Evolutionary conservation across 805 yeast species (phyloP).

Genomic region (Scheffersomyces ergatensis): DNA sequence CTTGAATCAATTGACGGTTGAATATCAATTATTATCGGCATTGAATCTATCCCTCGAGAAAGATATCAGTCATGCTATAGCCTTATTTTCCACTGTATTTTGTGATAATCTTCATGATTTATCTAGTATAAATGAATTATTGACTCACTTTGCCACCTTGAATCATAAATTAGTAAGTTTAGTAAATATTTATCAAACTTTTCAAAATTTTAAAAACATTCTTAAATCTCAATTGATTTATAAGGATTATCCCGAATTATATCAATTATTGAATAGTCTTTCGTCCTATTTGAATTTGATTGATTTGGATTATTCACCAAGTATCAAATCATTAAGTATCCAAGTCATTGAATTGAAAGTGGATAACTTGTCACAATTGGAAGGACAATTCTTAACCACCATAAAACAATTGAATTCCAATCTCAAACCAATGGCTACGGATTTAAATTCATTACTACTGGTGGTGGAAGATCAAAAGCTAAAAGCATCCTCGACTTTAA

Average conservation of each 20-base stretch:
- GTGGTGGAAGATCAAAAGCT: not conserved
- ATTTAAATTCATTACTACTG: not conserved
- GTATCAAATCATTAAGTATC: slow-evolving; percentile 8
- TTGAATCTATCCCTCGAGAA: not conserved
- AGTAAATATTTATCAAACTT: slow-evolving; percentile 1
- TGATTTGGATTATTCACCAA: slow-evolving; percentile 9
- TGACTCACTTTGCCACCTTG: not conserved
- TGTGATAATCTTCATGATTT: not conserved
- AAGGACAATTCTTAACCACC: not conserved
- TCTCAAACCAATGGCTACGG: not conserved
- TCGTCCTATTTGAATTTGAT: slow-evolving; percentile 13
- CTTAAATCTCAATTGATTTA: slow-evolving; percentile 10
- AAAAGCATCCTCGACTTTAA: not conserved
- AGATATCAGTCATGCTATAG: not conserved
- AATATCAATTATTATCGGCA: slow-evolving; percentile 1
- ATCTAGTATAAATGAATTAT: not conserved
- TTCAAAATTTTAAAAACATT: slow-evolving; percentile 4
- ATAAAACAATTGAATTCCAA: not conserved
- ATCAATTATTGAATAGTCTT: slow-evolving; percentile 7
- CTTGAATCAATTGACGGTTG: slow-evolving; percentile 4
- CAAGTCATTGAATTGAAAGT: not conserved
- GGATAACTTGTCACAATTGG: not conserved
- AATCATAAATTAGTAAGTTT: not conserved
- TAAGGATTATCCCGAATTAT: slow-evolving; percentile 12
- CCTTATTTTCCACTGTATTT: not conserved